A percentile compares a stretch with the other conserved stretches of the same genome.
phyloP scores from a whole-genome alignment of 2,329 filamentous ascomycete genomes.

The Exophiala bonariae region DNA sequence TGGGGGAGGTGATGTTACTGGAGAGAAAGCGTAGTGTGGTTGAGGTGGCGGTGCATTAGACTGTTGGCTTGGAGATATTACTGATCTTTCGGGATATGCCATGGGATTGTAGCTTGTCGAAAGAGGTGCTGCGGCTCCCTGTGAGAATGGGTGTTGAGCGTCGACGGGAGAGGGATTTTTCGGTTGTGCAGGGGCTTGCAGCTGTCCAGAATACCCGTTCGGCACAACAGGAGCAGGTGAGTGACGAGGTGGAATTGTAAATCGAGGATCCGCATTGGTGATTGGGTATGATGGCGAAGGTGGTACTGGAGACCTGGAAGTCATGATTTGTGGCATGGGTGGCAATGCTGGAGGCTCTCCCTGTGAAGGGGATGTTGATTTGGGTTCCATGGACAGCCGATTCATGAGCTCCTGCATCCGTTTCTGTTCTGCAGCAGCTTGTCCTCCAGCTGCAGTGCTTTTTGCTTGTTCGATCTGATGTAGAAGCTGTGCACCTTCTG shows the following conservation, averaged over 20 bases:
- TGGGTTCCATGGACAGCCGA: slow-evolving; percentile 79
- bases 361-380: slow-evolving; percentile 46
- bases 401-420: slow-evolving; percentile 89
- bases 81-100: slow-evolving; percentile 41
- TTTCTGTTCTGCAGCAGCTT: slow-evolving; percentile 81
- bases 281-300: slow-evolving; percentile 23
- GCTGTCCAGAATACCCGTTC: slow-evolving; percentile 22
- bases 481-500: slow-evolving; percentile 87
- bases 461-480: slow-evolving; percentile 82
- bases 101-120: slow-evolving; percentile 52
- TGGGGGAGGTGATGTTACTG: slow-evolving; percentile 18
- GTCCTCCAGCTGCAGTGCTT: slow-evolving; percentile 56
- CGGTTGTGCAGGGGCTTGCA: slow-evolving; percentile 13
- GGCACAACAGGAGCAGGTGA: slow-evolving; percentile 26
- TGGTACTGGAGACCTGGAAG: slow-evolving; percentile 18
- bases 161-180: slow-evolving; percentile 22
- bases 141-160: slow-evolving; percentile 25
- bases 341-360: slow-evolving; percentile 42
- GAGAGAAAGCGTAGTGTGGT: slow-evolving; percentile 19
- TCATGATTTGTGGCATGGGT: slow-evolving; percentile 34
- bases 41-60: slow-evolving; percentile 9
- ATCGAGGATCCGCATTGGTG: slow-evolving; percentile 27
- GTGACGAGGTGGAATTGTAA: slow-evolving; percentile 30
- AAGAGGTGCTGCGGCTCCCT: slow-evolving; percentile 42
- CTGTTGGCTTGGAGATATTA: slow-evolving; percentile 21